Evolutionary conservation across 257 asterid genomes (phyloP), one percentile per base, ranked within the genome.

Genomic region (Solanum sparsipilum): DNA sequence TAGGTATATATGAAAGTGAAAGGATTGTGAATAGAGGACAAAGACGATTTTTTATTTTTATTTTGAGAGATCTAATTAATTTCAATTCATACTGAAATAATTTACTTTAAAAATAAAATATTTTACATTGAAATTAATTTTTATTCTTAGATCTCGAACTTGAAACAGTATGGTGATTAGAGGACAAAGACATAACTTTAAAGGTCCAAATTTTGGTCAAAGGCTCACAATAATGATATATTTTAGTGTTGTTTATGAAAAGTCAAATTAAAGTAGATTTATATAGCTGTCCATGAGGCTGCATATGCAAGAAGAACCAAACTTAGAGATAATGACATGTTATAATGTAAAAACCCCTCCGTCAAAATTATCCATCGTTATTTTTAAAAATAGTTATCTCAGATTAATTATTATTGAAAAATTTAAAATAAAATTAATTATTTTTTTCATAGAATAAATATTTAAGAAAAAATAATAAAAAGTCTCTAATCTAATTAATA

Each of bases 91-190:
- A 67, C 1, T 7, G 1, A 6, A 11, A 70, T 29, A 31, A 20
- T 70, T 0, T 15, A 72, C 1, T 32, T 31, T 1, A 3, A 31
- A 2, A 4, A 7, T 71, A 32, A 32, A 21, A 21, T 1, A 3
- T 3, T 74, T 39, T 0, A 0, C 7, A 76, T 4, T 7, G 1
- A 13, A 3, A 13, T 0, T 13, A 0, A 12, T 39, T 76, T n/a
- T n/a, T 0, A 39, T n/a, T 12, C 1, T 23, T 0, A 6, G 1
- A 25, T 0, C 6, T 76, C 4, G 1, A 75, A 75, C 1, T 1
- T 4, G 1, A 3, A 12, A 73, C 3, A 2, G 7, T 73, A 20
- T 9, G 5, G 34, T 13, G 13, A 44, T 25, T 13, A 79, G 13
- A 41, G 23, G 63, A 41, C 63, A 25, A 78, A 78, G 9, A 13